A percentile compares a stretch with the other conserved stretches of the same genome.
These are phyloP conservation scores for Coemansia sp. DNA, from an alignment of 192 early-diverging fungal species.

Conservation along the genomic window DNA sequence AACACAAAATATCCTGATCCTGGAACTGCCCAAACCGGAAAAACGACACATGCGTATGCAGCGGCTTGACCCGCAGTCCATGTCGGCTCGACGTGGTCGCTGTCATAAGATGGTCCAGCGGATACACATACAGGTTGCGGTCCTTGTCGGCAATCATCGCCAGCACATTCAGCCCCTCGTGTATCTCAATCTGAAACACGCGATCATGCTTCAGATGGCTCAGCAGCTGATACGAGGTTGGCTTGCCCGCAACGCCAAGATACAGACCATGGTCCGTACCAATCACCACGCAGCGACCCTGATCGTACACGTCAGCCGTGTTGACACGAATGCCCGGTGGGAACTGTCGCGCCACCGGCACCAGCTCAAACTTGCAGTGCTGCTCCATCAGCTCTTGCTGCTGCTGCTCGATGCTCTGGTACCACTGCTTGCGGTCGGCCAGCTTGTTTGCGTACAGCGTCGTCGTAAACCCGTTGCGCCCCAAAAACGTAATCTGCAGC, in stretches of 20 bases:
- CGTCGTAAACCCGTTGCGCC: conserved; percentile 66
- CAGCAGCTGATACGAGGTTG: conserved; percentile 54
- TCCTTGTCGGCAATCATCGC: conserved; percentile 78
- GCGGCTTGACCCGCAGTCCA: conserved; percentile 47
- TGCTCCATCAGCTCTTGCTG: conserved; percentile 53
- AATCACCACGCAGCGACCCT: conserved; percentile 67
- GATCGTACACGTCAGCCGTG: conserved; percentile 58
- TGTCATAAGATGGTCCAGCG: conserved; percentile 57
- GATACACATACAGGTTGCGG: conserved; percentile 57
- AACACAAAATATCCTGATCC: conserved; percentile 64
- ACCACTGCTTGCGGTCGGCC: conserved; percentile 79
- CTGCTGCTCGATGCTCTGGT: conserved; percentile 68
- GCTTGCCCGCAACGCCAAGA: conserved; percentile 62
- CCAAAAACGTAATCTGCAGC: conserved; percentile 73
- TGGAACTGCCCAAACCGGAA: conserved; percentile 68
- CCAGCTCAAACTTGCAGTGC: conserved; percentile 54
- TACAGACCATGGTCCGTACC: conserved; percentile 88
- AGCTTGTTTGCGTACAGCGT: conserved; percentile 75
- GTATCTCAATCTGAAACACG: conserved; percentile 83
- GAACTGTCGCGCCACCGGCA: conserved; percentile 50
- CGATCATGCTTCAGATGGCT: conserved; percentile 69
- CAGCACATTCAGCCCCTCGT: conserved; percentile 77
- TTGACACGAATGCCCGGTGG: conserved; percentile 51
- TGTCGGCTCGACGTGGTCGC: conserved; percentile 32
- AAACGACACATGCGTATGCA: conserved; percentile 67